These are phyloP conservation scores for Alternaria angustiovoidea DNA, from an alignment of 2,329 filamentous ascomycete species.

Conservation along the genomic window DNA sequence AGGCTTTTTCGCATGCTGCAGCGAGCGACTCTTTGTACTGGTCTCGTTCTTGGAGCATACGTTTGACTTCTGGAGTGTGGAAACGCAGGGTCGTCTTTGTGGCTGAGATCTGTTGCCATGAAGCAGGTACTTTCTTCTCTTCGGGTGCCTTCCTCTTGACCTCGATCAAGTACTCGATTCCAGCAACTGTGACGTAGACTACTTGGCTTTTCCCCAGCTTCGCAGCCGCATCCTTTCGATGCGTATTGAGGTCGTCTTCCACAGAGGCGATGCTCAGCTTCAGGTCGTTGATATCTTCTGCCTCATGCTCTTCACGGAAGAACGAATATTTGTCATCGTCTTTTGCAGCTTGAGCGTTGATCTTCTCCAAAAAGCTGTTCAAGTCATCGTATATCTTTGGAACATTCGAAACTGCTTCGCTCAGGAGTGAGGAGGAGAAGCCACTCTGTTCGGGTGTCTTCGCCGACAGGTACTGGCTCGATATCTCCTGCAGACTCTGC, in stretches of 20 bases:
- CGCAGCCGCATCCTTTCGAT: conserved; percentile 74
- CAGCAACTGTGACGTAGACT: conserved; percentile 82
- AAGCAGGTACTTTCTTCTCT: conserved; percentile 87
- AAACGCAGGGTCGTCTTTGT: conserved; percentile 93
- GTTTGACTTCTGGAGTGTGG: conserved; percentile 89
- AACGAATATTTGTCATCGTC: conserved; percentile 93
- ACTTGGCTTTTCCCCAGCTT: conserved; percentile 76
- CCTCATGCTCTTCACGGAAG: conserved; percentile 87
- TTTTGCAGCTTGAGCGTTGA: conserved; percentile 83
- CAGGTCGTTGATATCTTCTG: conserved; percentile 85
- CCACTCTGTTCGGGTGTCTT: conserved; percentile 71
- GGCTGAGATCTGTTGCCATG: conserved; percentile 92
- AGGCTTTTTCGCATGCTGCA: conserved; percentile 88
- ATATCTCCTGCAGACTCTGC: conserved; percentile 83
- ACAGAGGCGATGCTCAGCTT: conserved; percentile 94
- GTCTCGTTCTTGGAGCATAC: conserved; percentile 84
- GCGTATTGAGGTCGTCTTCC: conserved; percentile 84
- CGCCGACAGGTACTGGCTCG: conserved; percentile 75
- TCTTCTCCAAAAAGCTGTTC: conserved; percentile 78
- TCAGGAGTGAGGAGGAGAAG: conserved; percentile 75
- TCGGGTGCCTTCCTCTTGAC: conserved; percentile 74
- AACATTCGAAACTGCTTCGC: conserved; percentile 75
- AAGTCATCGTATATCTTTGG: conserved; percentile 79
- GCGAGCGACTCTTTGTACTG: conserved; percentile 94
- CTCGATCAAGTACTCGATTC: conserved; percentile 95